A percentile compares a stretch with the other conserved stretches of the same genome.
These are phyloP conservation scores for Rhizophlyctis rosea DNA, from an alignment of 192 early-diverging fungal genomes.

Conservation along the genomic window DNA sequence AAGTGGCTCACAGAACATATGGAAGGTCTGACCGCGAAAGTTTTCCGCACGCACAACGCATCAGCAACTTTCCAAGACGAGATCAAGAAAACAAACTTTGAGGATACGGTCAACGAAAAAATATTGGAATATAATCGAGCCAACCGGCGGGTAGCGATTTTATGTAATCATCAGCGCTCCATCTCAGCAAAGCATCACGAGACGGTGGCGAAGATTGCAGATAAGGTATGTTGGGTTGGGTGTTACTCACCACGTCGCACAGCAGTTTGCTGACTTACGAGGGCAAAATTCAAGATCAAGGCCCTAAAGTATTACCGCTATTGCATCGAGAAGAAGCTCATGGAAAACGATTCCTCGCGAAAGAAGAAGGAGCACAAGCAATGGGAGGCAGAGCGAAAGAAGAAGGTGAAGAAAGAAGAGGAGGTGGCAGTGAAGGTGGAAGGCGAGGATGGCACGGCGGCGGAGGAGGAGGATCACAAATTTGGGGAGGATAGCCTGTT, in stretches of 20 bases:
- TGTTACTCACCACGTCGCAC: background rate
- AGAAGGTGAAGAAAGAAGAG: too few species aligned
- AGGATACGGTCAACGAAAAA: constrained; percentile 73
- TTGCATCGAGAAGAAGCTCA: constrained; percentile 65
- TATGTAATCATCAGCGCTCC: constrained; percentile 96
- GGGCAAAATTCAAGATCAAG: constrained; percentile 53
- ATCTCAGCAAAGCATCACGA: constrained; percentile 75
- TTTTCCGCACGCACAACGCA: constrained; percentile 99
- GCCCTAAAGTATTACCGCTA: constrained; percentile 84
- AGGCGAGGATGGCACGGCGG: too few species aligned
- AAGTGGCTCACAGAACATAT: constrained; percentile 85
- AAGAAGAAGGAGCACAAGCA: constrained; percentile 75
- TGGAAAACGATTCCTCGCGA: constrained; percentile 69
- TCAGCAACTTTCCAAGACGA: constrained; percentile 90
- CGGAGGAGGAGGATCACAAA: too few species aligned
- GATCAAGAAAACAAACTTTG: constrained; percentile 64
- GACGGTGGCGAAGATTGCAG: constrained; percentile 75
- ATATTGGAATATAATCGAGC: constrained; percentile 90
- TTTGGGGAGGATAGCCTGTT: too few species aligned
- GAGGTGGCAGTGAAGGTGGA: too few species aligned
- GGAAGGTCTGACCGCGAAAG: constrained; percentile 93
- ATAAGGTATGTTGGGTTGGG: constrained; percentile 57
- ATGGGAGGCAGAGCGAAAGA: constrained; percentile 66
- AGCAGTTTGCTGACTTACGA: constrained; percentile 1
- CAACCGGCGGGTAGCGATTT: constrained; percentile 91